Evolutionary conservation across 2,329 filamentous ascomycete genomes (phyloP).

Genomic region (Colletotrichum kahawae): DNA sequence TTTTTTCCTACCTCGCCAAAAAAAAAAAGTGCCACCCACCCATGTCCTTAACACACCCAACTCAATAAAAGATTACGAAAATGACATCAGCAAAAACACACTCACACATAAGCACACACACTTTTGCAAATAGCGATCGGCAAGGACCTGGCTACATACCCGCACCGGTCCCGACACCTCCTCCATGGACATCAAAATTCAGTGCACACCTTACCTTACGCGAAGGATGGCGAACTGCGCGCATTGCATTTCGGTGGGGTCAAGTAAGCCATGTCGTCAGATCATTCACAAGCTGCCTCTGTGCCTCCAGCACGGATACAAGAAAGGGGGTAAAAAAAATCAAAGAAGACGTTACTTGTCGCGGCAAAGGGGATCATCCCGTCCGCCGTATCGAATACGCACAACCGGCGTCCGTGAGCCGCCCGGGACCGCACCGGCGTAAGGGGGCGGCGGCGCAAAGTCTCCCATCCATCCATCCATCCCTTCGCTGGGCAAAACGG

Average conservation of each 20-base stretch:
- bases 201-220: not conserved
- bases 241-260: not conserved
- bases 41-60: not conserved
- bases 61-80: not conserved
- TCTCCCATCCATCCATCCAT: not conserved
- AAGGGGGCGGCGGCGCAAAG: not conserved
- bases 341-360: not conserved
- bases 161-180: not conserved
- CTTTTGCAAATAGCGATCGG: not conserved
- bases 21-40: not conserved
- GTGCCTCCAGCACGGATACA: too few relatives aligned
- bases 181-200: not conserved
- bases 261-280: not conserved
- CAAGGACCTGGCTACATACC: not conserved
- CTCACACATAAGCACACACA: not conserved
- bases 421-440: not conserved
- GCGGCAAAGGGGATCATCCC: not conserved
- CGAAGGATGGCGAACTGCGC: not conserved
- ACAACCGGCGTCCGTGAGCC: not conserved
- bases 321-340: too few relatives aligned
- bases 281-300: not conserved
- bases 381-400: not conserved
- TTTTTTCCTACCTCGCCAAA: not conserved
- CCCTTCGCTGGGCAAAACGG: not conserved
- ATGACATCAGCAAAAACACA: not conserved